phyloP scores from a whole-genome alignment of 257 asterid genomes.

The Ballota nigra region DNA sequence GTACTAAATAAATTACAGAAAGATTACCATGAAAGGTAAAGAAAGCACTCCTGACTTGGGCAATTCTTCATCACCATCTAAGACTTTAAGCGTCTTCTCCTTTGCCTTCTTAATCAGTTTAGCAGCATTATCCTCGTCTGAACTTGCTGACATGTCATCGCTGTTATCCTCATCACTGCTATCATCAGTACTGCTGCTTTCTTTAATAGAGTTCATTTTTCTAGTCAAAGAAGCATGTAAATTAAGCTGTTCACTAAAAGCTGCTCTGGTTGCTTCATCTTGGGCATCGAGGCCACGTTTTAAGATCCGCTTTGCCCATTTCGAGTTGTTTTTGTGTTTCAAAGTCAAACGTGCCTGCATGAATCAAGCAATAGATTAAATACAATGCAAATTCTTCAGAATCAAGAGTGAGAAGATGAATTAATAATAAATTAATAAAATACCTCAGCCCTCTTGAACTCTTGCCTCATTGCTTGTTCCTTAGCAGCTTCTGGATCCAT shows the following conservation, averaged over 20 bases:
- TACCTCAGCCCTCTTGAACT: constrained; percentile 83
- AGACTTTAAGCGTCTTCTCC: constrained; percentile 57
- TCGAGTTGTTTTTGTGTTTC: constrained; percentile 78
- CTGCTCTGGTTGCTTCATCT: constrained; percentile 85
- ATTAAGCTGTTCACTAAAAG: constrained; percentile 76
- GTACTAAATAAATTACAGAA: constrained; percentile 21
- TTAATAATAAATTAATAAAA: constrained; percentile 16
- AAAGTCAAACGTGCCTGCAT: constrained; percentile 85
- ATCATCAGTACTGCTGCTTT: constrained; percentile 72
- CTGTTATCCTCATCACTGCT: constrained; percentile 89
- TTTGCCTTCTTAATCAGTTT: constrained; percentile 65
- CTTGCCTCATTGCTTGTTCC: constrained; percentile 78
- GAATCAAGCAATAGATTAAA: constrained; percentile 11
- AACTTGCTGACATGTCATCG: constrained; percentile 52
- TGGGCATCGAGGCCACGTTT: constrained; percentile 73
- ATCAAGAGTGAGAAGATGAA: constrained; percentile 1
- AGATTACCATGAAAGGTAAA: constrained; percentile 88
- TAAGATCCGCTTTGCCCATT: constrained; percentile 82
- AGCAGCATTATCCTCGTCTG: constrained; percentile 47
- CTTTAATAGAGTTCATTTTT: constrained; percentile 74
- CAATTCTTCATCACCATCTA: constrained; percentile 70
- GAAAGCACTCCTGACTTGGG: constrained; percentile 79
- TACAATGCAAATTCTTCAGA: background rate
- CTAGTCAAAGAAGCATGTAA: constrained; percentile 79
- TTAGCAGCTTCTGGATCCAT: constrained; percentile 88